phyloP scores from a whole-genome alignment of 768 basidiomycete species.

The Tulasnella sp. region DNA sequence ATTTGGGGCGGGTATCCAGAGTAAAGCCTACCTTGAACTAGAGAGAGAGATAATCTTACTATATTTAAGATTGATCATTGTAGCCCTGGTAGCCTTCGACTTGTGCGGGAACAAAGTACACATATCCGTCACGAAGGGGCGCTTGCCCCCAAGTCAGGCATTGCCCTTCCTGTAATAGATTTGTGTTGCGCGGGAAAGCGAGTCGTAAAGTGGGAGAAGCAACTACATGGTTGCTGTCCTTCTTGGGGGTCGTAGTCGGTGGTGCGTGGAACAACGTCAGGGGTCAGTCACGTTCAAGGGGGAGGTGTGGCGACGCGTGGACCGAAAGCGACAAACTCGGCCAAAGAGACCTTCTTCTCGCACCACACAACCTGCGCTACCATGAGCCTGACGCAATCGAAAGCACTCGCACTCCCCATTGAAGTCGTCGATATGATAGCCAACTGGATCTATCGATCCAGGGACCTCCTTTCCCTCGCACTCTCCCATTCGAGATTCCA shows the following conservation, averaged over 20 bases:
- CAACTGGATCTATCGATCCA: background rate
- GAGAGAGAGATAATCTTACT: too few species aligned
- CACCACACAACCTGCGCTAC: background rate
- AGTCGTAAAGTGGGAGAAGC: too few species aligned
- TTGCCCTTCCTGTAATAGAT: too few species aligned
- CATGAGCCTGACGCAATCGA: background rate
- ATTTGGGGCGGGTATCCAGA: too few species aligned
- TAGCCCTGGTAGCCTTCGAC: too few species aligned
- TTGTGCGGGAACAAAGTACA: too few species aligned
- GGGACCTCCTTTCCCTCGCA: background rate
- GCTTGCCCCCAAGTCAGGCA: too few species aligned
- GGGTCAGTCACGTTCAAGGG: background rate
- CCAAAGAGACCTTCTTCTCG: background rate
- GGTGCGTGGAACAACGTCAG: background rate
- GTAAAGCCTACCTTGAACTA: too few species aligned
- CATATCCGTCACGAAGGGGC: too few species aligned
- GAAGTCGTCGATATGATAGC: background rate
- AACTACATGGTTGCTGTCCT: too few species aligned
- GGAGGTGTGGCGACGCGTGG: background rate
- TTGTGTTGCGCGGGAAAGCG: too few species aligned
- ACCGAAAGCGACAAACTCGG: background rate
- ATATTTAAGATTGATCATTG: too few species aligned
- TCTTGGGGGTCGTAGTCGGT: background rate
- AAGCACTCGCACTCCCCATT: background rate
- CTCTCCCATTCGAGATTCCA: background rate